Base-by-base conservation (phyloP, 2,329 filamentous ascomycete species). In the Diaporthe sp. region DNA sequence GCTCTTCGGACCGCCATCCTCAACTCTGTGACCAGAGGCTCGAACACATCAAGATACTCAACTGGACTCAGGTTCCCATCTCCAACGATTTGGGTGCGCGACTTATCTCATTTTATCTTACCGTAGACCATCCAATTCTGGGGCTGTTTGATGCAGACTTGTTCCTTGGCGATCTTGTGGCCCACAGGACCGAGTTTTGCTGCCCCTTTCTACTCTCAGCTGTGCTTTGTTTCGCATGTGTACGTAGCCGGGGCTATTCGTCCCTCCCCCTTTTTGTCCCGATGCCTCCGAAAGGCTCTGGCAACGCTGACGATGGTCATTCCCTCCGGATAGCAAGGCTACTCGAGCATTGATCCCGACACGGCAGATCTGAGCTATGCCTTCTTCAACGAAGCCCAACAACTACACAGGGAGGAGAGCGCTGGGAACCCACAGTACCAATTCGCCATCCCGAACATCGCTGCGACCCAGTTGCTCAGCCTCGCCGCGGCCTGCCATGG, bases 111-210 rank as follows among this genome's bases (percentile, higher is more conserved):
- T 70, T 73, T 22, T 78, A 75, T 39, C 65, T 78, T 47, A 56
- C 51, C 1, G 73, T 72, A 27, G 74, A 76, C 22, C 75, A 78
- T 27, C 75, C 75, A 2, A 72, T 73, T 10, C 50, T 77, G 22
- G 74, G 73, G n/a, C 50, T 78, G 2, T 78, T 78, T 51, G 75
- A 78, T 56, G 77, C 71, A 37, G 76, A 77, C 50, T 70, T 78
- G 22, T 77, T 78, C 55, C 42, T 78, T 22, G 71, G 63, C 37
- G 77, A 77, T 61, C 71, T 78, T 25, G 73, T 76, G 10, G 73
- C 37, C 13, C 68, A 56, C 32, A 58, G n/a, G n/a, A n/a, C n/a
- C n/a, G n/a, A n/a, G n/a, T n/a, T n/a, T n/a, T n/a, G n/a, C n/a
- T n/a, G n/a, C 8, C 77, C 72, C 1, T 70, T 78, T 8, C 73